Conservation (phyloP, 176 grass and related monocot species). For the Oryza nivara region DNA sequence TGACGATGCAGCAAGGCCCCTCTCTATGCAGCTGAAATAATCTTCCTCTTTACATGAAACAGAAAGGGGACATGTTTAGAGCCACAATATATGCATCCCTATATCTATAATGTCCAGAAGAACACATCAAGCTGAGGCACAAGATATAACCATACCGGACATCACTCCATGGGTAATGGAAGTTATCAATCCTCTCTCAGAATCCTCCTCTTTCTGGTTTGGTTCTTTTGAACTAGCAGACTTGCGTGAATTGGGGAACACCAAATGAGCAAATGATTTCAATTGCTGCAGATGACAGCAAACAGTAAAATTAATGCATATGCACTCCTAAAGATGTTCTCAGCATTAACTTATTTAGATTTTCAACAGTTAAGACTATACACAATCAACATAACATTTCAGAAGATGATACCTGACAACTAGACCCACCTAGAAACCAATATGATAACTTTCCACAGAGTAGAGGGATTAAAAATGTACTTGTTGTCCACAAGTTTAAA, state of each 20-base stretch:
- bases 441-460: neutral
- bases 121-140: neutral
- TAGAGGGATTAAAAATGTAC: neutral
- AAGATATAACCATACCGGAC: conserved; percentile 49
- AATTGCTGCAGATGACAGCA: conserved; percentile 62
- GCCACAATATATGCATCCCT: neutral
- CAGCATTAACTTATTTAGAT: neutral
- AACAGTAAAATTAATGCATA: conserved; percentile 4
- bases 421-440: neutral
- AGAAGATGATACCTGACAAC: neutral
- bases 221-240: conserved; percentile 42
- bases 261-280: conserved; percentile 84
- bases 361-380: neutral
- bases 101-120: neutral
- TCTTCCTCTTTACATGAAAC: conserved; percentile 39
- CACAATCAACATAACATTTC: neutral
- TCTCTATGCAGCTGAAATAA: conserved; percentile 82
- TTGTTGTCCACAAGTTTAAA: neutral
- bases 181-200: conserved; percentile 66
- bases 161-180: conserved; percentile 68
- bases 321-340: neutral
- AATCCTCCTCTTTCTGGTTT: conserved; percentile 54
- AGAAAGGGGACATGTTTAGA: neutral
- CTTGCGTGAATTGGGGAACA: conserved; percentile 76
- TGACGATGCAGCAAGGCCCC: conserved; percentile 63